phyloP scores from a whole-genome alignment of 2,329 filamentous ascomycete genomes.

The Cladophialophora exuberans region DNA sequence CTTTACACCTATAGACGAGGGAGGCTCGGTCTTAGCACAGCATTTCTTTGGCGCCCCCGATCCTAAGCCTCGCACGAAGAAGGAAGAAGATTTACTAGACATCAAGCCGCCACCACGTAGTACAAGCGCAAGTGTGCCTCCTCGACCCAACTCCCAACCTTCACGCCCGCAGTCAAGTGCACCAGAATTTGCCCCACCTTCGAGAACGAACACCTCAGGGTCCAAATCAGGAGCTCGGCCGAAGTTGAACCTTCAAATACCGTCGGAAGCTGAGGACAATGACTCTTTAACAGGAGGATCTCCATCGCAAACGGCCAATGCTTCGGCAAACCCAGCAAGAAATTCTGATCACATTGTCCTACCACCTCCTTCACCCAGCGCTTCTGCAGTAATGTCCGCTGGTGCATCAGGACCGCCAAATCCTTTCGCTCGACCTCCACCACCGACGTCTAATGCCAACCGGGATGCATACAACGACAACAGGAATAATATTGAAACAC shows the following conservation, averaged over 20 bases:
- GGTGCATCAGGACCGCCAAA: constrained; percentile 92
- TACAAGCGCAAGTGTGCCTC: constrained; percentile 19
- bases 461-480: constrained; percentile 46
- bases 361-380: constrained; percentile 89
- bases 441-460: constrained; percentile 56
- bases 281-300: constrained; percentile 71
- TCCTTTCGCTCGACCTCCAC: constrained; percentile 86
- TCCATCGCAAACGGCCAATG: constrained; percentile 62
- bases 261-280: constrained; percentile 80
- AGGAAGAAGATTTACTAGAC: constrained; percentile 62
- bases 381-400: constrained; percentile 81
- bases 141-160: constrained; percentile 53
- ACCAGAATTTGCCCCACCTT: constrained; percentile 72
- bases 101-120: constrained; percentile 56
- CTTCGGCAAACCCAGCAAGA: constrained; percentile 30
- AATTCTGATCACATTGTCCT: constrained; percentile 69
- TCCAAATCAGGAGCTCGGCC: constrained; percentile 71
- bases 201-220: constrained; percentile 70
- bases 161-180: constrained; percentile 56
- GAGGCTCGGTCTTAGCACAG: constrained; percentile 81
- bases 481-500: constrained; percentile 63
- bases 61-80: constrained; percentile 47
- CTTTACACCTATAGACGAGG: constrained; percentile 96
- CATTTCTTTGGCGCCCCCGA: constrained; percentile 70
- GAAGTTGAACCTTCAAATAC: constrained; percentile 90